Percentiles rank a stretch among this genome's conserved stretches.
Conservation (phyloP, 441 rosid species). For the Arabidopsis lyrata region DNA sequence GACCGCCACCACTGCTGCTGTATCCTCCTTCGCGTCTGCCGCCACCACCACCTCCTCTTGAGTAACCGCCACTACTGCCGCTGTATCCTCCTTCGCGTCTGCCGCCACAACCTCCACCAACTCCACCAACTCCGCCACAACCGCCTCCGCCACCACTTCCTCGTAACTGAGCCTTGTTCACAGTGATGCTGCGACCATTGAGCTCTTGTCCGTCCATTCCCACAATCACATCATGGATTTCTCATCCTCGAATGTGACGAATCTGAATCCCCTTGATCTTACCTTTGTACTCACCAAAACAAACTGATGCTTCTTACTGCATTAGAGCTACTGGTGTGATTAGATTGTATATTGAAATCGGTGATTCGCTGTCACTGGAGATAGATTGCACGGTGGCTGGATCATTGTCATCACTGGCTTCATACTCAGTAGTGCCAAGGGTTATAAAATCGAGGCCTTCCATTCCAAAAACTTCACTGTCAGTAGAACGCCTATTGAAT, state of each 20-base stretch:
- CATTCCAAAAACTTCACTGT: conserved; percentile 43
- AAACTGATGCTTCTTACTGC: conserved; percentile 45
- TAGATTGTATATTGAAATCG: conserved; percentile 52
- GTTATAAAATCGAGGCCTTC: conserved; percentile 54
- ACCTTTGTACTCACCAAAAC: conserved; percentile 37
- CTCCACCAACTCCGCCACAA: conserved; percentile 48
- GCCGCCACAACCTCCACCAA: conserved; percentile 37
- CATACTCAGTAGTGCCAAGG: conserved; percentile 62
- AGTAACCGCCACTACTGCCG: conserved; percentile 21
- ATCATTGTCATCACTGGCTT: conserved; percentile 32
- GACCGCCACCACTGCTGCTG: conserved; percentile 1
- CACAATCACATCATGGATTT: conserved; percentile 74
- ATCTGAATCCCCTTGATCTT: conserved; percentile 78
- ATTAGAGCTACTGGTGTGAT: conserved; percentile 76
- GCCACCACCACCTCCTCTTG: not conserved
- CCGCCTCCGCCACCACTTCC: conserved; percentile 58
- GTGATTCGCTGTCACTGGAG: conserved; percentile 46
- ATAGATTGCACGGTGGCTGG: conserved; percentile 41
- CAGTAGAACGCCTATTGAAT: conserved; percentile 12
- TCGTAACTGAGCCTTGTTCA: conserved; percentile 80
- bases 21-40: conserved; percentile 20
- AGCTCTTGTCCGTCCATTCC: conserved; percentile 75
- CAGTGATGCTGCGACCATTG: conserved; percentile 77
- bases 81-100: conserved; percentile 27
- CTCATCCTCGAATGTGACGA: conserved; percentile 74